Conservation (phyloP, 1,284 basidiomycete genomes). For the Tremellales sp. region DNA sequence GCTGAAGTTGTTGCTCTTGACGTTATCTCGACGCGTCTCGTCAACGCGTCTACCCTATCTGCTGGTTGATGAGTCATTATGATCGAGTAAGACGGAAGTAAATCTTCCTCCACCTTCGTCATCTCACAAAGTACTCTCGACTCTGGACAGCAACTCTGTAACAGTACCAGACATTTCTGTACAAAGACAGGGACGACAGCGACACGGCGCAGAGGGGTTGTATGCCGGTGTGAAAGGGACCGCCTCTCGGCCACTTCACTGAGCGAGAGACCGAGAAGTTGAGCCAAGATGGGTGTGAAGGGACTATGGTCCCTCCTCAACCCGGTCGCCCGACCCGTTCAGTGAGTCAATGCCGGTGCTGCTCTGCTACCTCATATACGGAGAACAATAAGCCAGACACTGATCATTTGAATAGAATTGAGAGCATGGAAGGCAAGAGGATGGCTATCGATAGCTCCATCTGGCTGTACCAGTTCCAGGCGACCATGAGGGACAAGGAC, state of each 20-base stretch:
- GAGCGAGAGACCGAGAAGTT: too few relatives aligned
- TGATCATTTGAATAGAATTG: slow-evolving; percentile 58
- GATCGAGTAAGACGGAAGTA: not conserved
- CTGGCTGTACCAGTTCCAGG: slow-evolving; percentile 98
- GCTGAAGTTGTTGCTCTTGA: not conserved
- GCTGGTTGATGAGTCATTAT: not conserved
- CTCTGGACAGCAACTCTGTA: too few relatives aligned
- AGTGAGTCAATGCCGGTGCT: slow-evolving; percentile 54
- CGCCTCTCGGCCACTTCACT: too few relatives aligned
- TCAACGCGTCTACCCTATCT: too few relatives aligned
- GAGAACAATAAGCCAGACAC: slow-evolving; percentile 3
- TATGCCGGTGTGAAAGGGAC: too few relatives aligned
- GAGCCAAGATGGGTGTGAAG: slow-evolving; percentile 85
- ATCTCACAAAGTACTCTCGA: not conserved
- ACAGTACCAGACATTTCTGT: too few relatives aligned
- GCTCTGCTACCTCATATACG: slow-evolving; percentile 7
- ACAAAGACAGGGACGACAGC: too few relatives aligned
- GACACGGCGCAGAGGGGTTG: too few relatives aligned
- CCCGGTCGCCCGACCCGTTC: slow-evolving; percentile 81
- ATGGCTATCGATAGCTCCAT: slow-evolving; percentile 98
- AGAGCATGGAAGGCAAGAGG: slow-evolving; percentile 83
- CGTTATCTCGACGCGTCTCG: not conserved
- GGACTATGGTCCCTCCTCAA: slow-evolving; percentile 87
- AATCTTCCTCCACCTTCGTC: not conserved
- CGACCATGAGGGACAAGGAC: slow-evolving; percentile 97